These are phyloP conservation scores for Hyphopichia khmerensis DNA, from an alignment of 1,139 yeast genomes.

Conservation along the genomic window DNA sequence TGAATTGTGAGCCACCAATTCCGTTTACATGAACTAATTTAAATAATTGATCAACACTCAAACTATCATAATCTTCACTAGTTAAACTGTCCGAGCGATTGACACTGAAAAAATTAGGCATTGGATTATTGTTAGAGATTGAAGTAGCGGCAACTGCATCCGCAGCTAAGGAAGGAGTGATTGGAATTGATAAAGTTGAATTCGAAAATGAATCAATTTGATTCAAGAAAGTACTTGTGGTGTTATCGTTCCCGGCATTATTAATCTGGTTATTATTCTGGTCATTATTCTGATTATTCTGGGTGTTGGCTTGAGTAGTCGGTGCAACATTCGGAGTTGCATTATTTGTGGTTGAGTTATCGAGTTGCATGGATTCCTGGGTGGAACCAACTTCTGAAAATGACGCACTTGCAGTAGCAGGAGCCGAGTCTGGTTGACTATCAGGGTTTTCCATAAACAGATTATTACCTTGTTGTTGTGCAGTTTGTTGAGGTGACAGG, in stretches of 20 bases:
- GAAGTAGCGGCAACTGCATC: constrained; percentile 13
- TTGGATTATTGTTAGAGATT: constrained; percentile 7
- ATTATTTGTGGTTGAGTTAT: not conserved
- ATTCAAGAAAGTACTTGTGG: constrained; percentile 2
- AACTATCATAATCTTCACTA: constrained; percentile 41
- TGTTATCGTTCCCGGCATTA: not conserved
- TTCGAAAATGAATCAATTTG: constrained; percentile 4
- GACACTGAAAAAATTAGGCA: constrained; percentile 19
- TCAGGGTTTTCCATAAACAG: constrained; percentile 1
- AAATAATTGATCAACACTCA: constrained; percentile 38
- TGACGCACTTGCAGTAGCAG: constrained; percentile 1
- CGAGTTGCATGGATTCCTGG: not conserved
- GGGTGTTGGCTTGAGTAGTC: too few species aligned
- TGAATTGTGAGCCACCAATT: constrained; percentile 1
- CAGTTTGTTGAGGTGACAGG: not conserved
- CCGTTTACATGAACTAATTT: constrained; percentile 25
- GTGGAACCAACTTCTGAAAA: not conserved
- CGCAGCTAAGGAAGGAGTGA: constrained; percentile 14
- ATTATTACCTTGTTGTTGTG: not conserved
- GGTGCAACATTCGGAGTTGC: too few species aligned
- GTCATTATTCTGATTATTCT: not conserved
- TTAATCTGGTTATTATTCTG: not conserved
- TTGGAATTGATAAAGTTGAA: not conserved
- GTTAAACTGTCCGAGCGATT: constrained; percentile 27
- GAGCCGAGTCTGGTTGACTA: not conserved